A percentile compares a stretch with the other conserved stretches of the same genome.
These are phyloP conservation scores for Kwoniella sp. DNA, from an alignment of 768 basidiomycete genomes.

Conservation along the genomic window DNA sequence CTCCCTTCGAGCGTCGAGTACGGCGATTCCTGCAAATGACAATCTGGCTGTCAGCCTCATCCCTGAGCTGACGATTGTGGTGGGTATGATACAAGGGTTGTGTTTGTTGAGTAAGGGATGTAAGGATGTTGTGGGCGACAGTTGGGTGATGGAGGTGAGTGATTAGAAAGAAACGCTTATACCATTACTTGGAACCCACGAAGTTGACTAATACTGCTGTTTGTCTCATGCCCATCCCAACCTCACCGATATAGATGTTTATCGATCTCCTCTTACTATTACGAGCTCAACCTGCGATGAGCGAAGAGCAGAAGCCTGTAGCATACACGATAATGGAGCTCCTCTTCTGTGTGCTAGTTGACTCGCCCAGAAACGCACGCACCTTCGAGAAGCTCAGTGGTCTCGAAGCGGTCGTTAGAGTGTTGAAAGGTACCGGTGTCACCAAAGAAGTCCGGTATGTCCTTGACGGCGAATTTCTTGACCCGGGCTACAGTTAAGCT, in stretches of 20 bases:
- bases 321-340: slow-evolving; percentile 79
- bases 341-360: slow-evolving; percentile 83
- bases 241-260: slow-evolving; percentile 31
- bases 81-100: slow-evolving; percentile 42
- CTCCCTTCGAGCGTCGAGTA: slow-evolving; percentile 23
- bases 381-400: slow-evolving; percentile 77
- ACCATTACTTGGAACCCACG: neutral
- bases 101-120: slow-evolving; percentile 28
- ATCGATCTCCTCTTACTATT: slow-evolving; percentile 46
- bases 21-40: slow-evolving; percentile 29
- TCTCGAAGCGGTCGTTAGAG: slow-evolving; percentile 78
- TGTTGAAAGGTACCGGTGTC: slow-evolving; percentile 80
- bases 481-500: slow-evolving; percentile 6
- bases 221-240: neutral
- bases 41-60: slow-evolving; percentile 25
- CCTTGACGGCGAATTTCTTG: neutral
- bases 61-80: slow-evolving; percentile 31
- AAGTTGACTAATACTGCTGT: neutral
- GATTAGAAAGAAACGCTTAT: neutral
- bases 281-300: slow-evolving; percentile 28
- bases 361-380: slow-evolving; percentile 73
- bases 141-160: slow-evolving; percentile 47
- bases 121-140: slow-evolving; percentile 35
- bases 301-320: slow-evolving; percentile 58
- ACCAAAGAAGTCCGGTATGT: slow-evolving; percentile 81